Conservation (phyloP, 352 stramenopile species). For the Pythium myriotylum region DNA sequence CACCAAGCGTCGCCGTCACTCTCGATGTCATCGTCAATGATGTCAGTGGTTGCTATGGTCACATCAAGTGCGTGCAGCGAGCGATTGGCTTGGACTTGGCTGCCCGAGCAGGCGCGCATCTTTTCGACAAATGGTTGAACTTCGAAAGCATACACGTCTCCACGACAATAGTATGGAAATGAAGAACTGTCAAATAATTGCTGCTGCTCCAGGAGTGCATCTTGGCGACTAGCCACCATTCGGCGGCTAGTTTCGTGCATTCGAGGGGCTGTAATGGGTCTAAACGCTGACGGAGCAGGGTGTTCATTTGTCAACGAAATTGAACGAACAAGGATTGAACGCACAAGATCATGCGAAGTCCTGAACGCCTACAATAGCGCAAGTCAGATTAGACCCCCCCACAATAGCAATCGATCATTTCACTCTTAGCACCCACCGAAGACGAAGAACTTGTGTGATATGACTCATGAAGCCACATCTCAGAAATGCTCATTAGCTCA, state of each 20-base stretch:
- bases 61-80: not conserved
- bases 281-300: conserved; percentile 63
- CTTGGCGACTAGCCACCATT: conserved; percentile 38
- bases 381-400: no score
- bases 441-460: conserved; percentile 53
- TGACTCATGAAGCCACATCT: conserved; percentile 54
- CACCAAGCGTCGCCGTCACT: conserved; percentile 51
- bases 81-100: not conserved
- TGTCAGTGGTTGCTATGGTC: not conserved
- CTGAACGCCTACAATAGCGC: conserved; percentile 49
- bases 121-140: conserved; percentile 66
- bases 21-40: conserved; percentile 75
- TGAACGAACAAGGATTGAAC: conserved; percentile 64
- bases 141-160: conserved; percentile 68
- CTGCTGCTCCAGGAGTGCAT: conserved; percentile 46
- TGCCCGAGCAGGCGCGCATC: conserved; percentile 26
- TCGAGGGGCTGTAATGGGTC: conserved; percentile 63
- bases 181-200: conserved; percentile 24
- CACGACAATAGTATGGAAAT: conserved; percentile 39
- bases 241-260: conserved; percentile 38
- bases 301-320: conserved; percentile 73
- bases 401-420: no score
- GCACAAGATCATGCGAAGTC: conserved; percentile 47
- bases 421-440: conserved; percentile 34
- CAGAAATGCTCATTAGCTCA: conserved; percentile 70